Evolutionary conservation across 257 asterid genomes (phyloP).

Genomic region (Nicotiana benthamiana): DNA sequence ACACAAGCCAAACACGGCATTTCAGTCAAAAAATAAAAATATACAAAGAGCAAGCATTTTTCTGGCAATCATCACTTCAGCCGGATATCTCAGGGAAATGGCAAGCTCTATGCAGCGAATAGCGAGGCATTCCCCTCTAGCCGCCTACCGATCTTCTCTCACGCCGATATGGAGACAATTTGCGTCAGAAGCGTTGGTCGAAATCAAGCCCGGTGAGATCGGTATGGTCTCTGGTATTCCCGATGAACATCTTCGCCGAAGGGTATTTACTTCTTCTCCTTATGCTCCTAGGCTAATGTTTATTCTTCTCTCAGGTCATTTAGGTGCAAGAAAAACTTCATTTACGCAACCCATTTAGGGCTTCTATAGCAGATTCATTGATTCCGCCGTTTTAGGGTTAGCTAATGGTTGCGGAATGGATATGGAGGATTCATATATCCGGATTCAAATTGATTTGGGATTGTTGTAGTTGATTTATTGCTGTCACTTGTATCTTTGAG

Average conservation of each 20-base stretch:
- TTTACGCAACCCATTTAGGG: not conserved
- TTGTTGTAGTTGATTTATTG: not conserved
- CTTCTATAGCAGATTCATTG: not conserved
- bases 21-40: not conserved
- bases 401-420: not conserved
- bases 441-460: not conserved
- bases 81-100: conserved; percentile 34
- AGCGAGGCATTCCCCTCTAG: conserved; percentile 32
- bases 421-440: not conserved
- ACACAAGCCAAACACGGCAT: not conserved
- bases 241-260: conserved; percentile 73
- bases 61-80: not conserved
- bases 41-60: not conserved
- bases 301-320: not conserved
- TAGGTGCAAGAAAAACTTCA: not conserved
- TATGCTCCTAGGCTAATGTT: not conserved
- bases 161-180: conserved; percentile 42
- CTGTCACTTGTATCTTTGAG: not conserved
- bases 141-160: conserved; percentile 28
- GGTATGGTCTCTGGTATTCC: conserved; percentile 89
- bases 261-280: conserved; percentile 23
- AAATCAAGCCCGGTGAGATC: conserved; percentile 74
- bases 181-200: conserved; percentile 56
- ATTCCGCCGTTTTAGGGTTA: not conserved
- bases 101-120: conserved; percentile 61